Evolutionary conservation across 306 rosid species (phyloP).

Genomic region (Cajanus cajan): DNA sequence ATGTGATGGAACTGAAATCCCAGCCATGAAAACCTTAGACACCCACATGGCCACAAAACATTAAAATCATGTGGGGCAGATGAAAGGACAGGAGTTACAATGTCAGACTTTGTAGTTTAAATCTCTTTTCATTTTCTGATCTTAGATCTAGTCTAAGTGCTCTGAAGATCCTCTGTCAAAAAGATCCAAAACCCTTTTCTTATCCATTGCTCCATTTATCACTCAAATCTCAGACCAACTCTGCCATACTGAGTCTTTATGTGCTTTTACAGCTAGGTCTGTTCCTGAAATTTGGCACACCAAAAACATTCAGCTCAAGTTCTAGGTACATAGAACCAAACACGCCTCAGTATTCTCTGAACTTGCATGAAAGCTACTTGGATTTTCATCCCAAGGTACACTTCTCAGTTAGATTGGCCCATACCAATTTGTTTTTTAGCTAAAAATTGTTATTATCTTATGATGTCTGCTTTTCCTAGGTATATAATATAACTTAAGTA

Average conservation of each 20-base stretch:
- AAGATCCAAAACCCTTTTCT: constrained; percentile 63
- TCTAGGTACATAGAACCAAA: constrained; percentile 73
- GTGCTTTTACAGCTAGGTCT: constrained; percentile 82
- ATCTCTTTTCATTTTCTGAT: constrained; percentile 54
- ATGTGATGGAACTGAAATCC: constrained; percentile 50
- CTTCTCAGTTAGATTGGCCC: constrained; percentile 66
- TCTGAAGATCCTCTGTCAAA: constrained; percentile 56
- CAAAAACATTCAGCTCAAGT: constrained; percentile 50
- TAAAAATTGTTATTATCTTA: constrained; percentile 48
- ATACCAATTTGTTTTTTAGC: constrained; percentile 68
- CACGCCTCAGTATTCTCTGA: constrained; percentile 72
- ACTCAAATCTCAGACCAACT: constrained; percentile 59
- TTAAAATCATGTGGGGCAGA: constrained; percentile 41
- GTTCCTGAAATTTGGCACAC: constrained; percentile 59
- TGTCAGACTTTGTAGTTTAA: constrained; percentile 74
- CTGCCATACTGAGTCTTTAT: constrained; percentile 57
- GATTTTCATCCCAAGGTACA: constrained; percentile 58
- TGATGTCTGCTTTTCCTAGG: constrained; percentile 53
- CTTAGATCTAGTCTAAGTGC: constrained; percentile 67
- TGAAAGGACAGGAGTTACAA: constrained; percentile 43
- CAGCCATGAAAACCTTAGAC: constrained; percentile 45
- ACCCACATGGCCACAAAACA: constrained; percentile 44
- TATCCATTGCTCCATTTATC: constrained; percentile 58
- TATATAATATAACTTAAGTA: constrained; percentile 36
- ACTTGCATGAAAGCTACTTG: constrained; percentile 52